Evolutionary conservation across 192 early-diverging fungal genomes (phyloP).

Genomic region (Kickxella alabastrina): DNA sequence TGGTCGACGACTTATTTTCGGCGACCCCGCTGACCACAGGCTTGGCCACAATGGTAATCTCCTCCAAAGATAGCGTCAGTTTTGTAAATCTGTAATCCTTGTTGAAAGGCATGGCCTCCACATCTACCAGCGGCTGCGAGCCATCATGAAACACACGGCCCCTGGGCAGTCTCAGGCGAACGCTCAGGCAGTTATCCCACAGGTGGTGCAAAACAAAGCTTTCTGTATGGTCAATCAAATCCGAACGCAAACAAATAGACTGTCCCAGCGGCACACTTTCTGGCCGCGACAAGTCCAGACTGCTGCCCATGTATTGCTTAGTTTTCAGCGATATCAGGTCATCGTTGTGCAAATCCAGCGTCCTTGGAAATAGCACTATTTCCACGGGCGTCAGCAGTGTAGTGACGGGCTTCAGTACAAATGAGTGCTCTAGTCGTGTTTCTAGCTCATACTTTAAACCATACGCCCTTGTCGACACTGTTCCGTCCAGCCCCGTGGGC

Average conservation of each 20-base stretch:
- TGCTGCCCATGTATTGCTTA: neutral
- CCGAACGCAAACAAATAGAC: conserved; percentile 14
- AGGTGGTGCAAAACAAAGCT: conserved; percentile 34
- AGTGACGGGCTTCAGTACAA: conserved; percentile 31
- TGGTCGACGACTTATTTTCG: neutral
- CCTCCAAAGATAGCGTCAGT: conserved; percentile 24
- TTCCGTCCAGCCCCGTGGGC: conserved; percentile 28
- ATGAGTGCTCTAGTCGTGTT: conserved; percentile 35
- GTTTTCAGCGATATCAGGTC: conserved; percentile 34
- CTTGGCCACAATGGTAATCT: conserved; percentile 39
- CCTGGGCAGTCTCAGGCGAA: conserved; percentile 20
- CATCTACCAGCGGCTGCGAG: conserved; percentile 13
- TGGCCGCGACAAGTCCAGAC: neutral
- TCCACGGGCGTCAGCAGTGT: conserved; percentile 5
- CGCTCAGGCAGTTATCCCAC: conserved; percentile 22
- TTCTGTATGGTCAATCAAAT: conserved; percentile 18
- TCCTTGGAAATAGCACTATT: conserved; percentile 38
- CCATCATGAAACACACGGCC: conserved; percentile 23
- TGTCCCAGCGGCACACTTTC: conserved; percentile 27
- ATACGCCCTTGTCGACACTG: conserved; percentile 19
- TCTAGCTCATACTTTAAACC: conserved; percentile 31
- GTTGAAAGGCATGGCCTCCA: conserved; percentile 31
- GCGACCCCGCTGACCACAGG: conserved; percentile 11
- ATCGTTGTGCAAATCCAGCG: conserved; percentile 32
- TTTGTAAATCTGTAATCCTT: conserved; percentile 14